Percentiles rank a stretch among this genome's conserved stretches.
These are phyloP conservation scores for Metschnikowia kunwiensis DNA, from an alignment of 805 yeast species.

Conservation along the genomic window DNA sequence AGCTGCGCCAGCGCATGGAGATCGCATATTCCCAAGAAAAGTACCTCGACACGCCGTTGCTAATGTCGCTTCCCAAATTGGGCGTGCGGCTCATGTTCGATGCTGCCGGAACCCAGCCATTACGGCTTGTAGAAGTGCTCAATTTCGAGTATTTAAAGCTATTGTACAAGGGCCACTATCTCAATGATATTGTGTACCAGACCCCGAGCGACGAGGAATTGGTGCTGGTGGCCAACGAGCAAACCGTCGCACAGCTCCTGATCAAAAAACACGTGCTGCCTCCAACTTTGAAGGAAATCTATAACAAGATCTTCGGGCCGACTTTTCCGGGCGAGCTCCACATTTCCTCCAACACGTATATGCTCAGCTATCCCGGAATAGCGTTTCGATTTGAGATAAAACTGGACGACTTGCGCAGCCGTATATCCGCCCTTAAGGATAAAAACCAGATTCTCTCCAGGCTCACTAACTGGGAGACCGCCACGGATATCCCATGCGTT, in stretches of 20 bases:
- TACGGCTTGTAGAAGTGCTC: constrained; percentile 30
- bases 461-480: constrained; percentile 31
- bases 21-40: constrained; percentile 29
- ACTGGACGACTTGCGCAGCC: constrained; percentile 19
- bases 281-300: constrained; percentile 41
- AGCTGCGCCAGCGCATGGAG: constrained; percentile 27
- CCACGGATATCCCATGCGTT: constrained; percentile 34
- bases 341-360: constrained; percentile 29
- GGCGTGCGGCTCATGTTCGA: constrained; percentile 29
- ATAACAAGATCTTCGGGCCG: constrained; percentile 59
- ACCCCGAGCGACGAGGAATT: constrained; percentile 15
- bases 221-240: constrained; percentile 1
- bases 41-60: constrained; percentile 32
- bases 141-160: constrained; percentile 23
- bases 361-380: constrained; percentile 55
- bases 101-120: constrained; percentile 23
- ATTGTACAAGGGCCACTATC: constrained; percentile 30
- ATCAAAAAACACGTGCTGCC: constrained; percentile 15
- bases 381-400: constrained; percentile 44
- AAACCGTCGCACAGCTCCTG: constrained; percentile 1
- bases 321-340: constrained; percentile 52
- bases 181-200: constrained; percentile 26
- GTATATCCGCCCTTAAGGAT: constrained; percentile 12
- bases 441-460: constrained; percentile 26
- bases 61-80: constrained; percentile 26